Percentiles rank a stretch among this genome's conserved stretches.
Conservation (phyloP, 2,329 filamentous ascomycete genomes). For the Cladophialophora psammophila region DNA sequence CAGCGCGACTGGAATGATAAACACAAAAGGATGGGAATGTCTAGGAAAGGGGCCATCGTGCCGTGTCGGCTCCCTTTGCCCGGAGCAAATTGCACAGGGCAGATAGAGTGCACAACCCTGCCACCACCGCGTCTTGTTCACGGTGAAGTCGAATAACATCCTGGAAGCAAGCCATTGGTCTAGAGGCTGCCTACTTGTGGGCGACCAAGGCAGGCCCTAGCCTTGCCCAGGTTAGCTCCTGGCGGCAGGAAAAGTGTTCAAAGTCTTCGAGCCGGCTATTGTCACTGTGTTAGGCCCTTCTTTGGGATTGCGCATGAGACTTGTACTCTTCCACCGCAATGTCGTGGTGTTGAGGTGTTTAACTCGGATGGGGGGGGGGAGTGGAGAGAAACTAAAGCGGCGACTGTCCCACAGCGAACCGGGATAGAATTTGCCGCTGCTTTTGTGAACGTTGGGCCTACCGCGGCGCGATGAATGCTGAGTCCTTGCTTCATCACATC, state of each 20-base stretch:
- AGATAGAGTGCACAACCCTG: not conserved
- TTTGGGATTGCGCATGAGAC: not conserved
- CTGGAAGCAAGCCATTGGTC: not conserved
- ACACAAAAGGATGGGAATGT: slow-evolving; percentile 25
- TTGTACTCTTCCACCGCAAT: not conserved
- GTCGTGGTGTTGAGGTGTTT: not conserved
- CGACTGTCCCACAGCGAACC: not conserved
- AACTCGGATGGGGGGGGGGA: too few species aligned
- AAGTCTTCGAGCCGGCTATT: not conserved
- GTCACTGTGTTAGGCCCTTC: not conserved
- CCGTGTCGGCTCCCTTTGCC: not conserved
- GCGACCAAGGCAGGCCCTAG: not conserved
- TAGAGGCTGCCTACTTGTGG: not conserved
- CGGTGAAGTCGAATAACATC: not conserved
- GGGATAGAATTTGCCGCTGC: not conserved
- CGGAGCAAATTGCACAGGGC: not conserved
- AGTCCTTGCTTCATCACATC: too few species aligned
- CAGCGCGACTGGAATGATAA: slow-evolving; percentile 32
- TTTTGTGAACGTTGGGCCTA: not conserved
- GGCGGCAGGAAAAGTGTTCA: not conserved
- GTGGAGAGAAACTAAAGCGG: slow-evolving; percentile 1
- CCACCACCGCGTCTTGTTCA: not conserved
- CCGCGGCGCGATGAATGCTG: too few species aligned
- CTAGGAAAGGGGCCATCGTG: not conserved
- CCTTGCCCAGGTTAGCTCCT: not conserved